phyloP scores from a whole-genome alignment of 176 grass and related monocot genomes.

The Chloris gayana region DNA sequence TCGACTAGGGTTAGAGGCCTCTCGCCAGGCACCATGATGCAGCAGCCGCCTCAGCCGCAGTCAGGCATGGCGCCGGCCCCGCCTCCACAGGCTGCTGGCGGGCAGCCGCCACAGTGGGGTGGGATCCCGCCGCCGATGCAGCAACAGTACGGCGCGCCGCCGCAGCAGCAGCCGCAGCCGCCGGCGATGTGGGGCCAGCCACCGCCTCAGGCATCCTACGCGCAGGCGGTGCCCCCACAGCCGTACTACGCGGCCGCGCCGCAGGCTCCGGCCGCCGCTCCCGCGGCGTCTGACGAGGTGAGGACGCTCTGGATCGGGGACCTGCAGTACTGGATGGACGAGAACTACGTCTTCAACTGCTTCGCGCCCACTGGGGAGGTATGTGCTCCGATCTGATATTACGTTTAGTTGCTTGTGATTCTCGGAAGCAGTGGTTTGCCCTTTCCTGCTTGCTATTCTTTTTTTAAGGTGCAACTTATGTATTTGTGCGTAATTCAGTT shows the following conservation, averaged over 20 bases:
- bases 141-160: conserved; percentile 62
- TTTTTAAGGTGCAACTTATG: not conserved
- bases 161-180: conserved; percentile 46
- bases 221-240: conserved; percentile 50
- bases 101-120: conserved; percentile 80
- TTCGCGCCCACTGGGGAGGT: conserved; percentile 83
- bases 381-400: conserved; percentile 18
- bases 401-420: not conserved
- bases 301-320: conserved; percentile 96
- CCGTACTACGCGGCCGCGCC: conserved; percentile 59
- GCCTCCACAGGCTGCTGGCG: conserved; percentile 25
- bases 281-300: conserved; percentile 63
- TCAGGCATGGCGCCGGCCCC: conserved; percentile 47
- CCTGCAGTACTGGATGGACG: conserved; percentile 98
- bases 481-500: not conserved
- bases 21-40: conserved; percentile 51
- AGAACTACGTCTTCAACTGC: conserved; percentile 77
- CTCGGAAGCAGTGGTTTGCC: not conserved
- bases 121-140: conserved; percentile 73
- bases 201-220: conserved; percentile 54
- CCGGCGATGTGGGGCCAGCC: conserved; percentile 87
- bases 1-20: conserved; percentile 56
- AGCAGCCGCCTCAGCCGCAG: conserved; percentile 55
- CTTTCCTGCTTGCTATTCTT: not conserved
- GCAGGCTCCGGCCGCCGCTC: not conserved